phyloP scores from a whole-genome alignment of 768 basidiomycete species.

The Holtermannia corniformis region DNA sequence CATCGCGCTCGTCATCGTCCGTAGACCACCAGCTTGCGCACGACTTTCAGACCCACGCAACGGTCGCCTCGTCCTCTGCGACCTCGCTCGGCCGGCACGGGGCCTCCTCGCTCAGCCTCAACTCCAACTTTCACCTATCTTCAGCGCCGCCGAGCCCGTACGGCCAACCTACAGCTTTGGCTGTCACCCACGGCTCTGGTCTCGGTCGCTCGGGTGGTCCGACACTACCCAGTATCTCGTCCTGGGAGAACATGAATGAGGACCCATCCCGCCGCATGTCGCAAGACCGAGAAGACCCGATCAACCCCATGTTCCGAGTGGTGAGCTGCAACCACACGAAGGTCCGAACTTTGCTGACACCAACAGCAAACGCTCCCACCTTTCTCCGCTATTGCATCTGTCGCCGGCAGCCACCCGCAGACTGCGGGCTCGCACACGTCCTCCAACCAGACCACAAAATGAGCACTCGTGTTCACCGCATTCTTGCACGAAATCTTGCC shows the following conservation, averaged over 20 bases:
- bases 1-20: slow-evolving; percentile 32
- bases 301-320: slow-evolving; percentile 40
- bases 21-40: slow-evolving; percentile 39
- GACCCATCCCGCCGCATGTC: not conserved
- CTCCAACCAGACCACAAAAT: not conserved
- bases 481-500: too few relatives aligned
- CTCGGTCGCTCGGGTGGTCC: slow-evolving; percentile 21
- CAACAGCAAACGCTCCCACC: slow-evolving; percentile 33
- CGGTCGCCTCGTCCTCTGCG: slow-evolving; percentile 19
- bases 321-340: slow-evolving; percentile 14
- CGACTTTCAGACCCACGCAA: slow-evolving; percentile 37
- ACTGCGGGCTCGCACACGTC: not conserved
- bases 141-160: slow-evolving; percentile 37
- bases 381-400: slow-evolving; percentile 39
- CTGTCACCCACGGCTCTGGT: slow-evolving; percentile 29
- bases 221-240: slow-evolving; percentile 26
- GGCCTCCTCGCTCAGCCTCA: slow-evolving; percentile 12
- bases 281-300: slow-evolving; percentile 3
- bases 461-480: not conserved
- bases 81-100: slow-evolving; percentile 22
- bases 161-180: slow-evolving; percentile 34
- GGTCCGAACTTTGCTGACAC: not conserved
- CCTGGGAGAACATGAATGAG: slow-evolving; percentile 14
- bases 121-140: slow-evolving; percentile 7
- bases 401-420: slow-evolving; percentile 33